These are phyloP conservation scores for Pestalotiopsis sp. DNA, from an alignment of 2,329 filamentous ascomycete genomes.

Conservation along the genomic window DNA sequence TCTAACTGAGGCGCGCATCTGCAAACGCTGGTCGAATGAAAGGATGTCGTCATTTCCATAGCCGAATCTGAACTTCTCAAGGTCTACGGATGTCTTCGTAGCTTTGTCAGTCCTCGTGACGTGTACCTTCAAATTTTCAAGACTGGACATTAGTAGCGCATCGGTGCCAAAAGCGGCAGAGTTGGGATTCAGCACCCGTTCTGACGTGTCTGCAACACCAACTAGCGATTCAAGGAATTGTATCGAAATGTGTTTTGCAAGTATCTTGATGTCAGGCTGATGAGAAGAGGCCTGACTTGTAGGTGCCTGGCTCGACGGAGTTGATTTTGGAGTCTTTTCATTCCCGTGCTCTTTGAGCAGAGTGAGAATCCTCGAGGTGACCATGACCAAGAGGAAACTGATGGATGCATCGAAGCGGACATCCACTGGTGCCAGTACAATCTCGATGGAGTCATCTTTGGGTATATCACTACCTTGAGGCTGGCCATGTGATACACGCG, in stretches of 20 bases:
- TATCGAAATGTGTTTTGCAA: slow-evolving; percentile 52
- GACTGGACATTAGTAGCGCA: slow-evolving; percentile 52
- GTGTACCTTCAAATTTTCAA: slow-evolving; percentile 46
- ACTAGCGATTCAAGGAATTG: slow-evolving; percentile 58
- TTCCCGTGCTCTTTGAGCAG: slow-evolving; percentile 38
- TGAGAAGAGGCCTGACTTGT: slow-evolving; percentile 21
- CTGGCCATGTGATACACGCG: slow-evolving; percentile 11
- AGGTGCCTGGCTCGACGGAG: slow-evolving; percentile 17
- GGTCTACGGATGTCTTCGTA: slow-evolving; percentile 42
- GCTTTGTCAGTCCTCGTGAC: slow-evolving; percentile 29
- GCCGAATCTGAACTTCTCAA: slow-evolving; percentile 64
- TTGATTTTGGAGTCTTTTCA: slow-evolving; percentile 14
- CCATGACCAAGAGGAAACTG: slow-evolving; percentile 55
- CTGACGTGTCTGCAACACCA: slow-evolving; percentile 53
- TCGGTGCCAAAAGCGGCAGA: slow-evolving; percentile 47
- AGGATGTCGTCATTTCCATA: slow-evolving; percentile 65
- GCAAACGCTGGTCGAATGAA: slow-evolving; percentile 60
- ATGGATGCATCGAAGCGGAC: slow-evolving; percentile 60
- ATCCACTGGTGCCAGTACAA: slow-evolving; percentile 53
- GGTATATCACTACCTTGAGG: slow-evolving; percentile 16
- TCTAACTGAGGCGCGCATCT: slow-evolving; percentile 61
- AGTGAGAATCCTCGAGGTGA: slow-evolving; percentile 51
- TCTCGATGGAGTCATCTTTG: slow-evolving; percentile 45
- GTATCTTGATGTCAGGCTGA: slow-evolving; percentile 45
- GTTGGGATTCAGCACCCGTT: slow-evolving; percentile 44